Base-by-base conservation (phyloP, 495 filamentous ascomycete species). In the Sabuloglossum arenarium region DNA sequence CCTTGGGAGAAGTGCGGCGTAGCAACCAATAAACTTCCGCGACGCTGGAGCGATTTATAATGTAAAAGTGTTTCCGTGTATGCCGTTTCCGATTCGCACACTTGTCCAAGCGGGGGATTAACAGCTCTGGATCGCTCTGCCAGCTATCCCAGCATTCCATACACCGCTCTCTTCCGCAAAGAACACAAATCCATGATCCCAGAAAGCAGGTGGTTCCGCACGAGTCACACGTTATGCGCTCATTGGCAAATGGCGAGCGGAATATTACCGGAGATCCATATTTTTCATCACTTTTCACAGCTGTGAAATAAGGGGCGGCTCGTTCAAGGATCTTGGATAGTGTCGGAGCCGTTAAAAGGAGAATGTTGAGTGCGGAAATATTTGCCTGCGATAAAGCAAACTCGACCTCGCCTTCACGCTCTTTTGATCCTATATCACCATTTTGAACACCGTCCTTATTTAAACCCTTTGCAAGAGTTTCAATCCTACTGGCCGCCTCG, bases 111-210 rank as follows among this genome's bases (percentile, higher is more conserved):
- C 31, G 29, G 34, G 8, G n/a, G 14, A 27, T 31, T 1, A 37
- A 45, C 45, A 0, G 19, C 16, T 0, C 25, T 39, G n/a, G 28
- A 55, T 28, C 16, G 9, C n/a, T 56, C 25, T 55, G 6, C 63
- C 63, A 67, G 29, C 58, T 58, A 16, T 60, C 59, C 61, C 61
- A 67, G 25, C 65, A 67, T 11, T 53, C 54, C 3, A 67, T 54
- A 54, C 65, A 67, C 19, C 59, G 54, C 56, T 67, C 65, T 10
- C 28, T 54, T 4, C 65, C 65, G 8, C 65, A 67, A 32, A 63
- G 59, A 1, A 65, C 62, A 50, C 65, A 67, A 24, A 67, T 45
- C 27, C 62, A 67, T 28, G 55, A 42, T 25, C 65, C 64, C 30
- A 67, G 59, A 34, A 61, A 63, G 37, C 64, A 63, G 4, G 58